Evolutionary conservation across 2,329 filamentous ascomycete species (phyloP).

Genomic region (Arthrobotrys pseudoclavata): DNA sequence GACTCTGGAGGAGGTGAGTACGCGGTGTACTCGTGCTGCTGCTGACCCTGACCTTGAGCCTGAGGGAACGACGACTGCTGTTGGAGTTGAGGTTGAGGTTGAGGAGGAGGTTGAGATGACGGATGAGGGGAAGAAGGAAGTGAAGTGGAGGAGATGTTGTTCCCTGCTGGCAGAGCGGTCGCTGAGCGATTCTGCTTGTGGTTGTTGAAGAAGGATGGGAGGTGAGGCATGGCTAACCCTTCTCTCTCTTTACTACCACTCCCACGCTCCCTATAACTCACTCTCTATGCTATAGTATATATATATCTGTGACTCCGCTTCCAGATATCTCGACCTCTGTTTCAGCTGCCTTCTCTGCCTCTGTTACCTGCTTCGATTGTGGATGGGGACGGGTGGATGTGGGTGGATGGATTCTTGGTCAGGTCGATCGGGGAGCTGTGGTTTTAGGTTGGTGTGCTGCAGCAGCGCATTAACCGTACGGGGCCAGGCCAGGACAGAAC

Average conservation of each 20-base stretch:
- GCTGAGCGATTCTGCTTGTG: conserved; percentile 54
- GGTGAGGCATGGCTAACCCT: conserved; percentile 47
- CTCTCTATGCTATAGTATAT: too few species aligned
- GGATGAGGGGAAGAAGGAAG: conserved; percentile 33
- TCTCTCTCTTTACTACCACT: background rate
- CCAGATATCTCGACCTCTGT: too few species aligned
- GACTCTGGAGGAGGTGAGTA: conserved; percentile 43
- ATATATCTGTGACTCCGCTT: too few species aligned
- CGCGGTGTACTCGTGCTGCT: conserved; percentile 49
- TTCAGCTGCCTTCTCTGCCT: too few species aligned
- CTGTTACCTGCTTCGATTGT: too few species aligned
- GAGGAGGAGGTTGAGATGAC: background rate
- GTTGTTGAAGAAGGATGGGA: conserved; percentile 59
- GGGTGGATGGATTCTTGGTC: too few species aligned
- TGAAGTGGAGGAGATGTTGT: conserved; percentile 53
- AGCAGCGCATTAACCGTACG: too few species aligned
- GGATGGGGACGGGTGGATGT: too few species aligned
- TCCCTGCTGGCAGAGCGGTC: conserved; percentile 51
- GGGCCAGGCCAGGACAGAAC: too few species aligned
- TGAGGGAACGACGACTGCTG: conserved; percentile 16
- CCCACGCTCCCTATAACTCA: background rate
- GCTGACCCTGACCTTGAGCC: background rate
- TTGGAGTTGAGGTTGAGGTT: background rate
- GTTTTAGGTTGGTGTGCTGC: too few species aligned
- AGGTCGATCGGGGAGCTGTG: too few species aligned